phyloP scores from a whole-genome alignment of 1,284 basidiomycete genomes.

The Stereum hirsutum region DNA sequence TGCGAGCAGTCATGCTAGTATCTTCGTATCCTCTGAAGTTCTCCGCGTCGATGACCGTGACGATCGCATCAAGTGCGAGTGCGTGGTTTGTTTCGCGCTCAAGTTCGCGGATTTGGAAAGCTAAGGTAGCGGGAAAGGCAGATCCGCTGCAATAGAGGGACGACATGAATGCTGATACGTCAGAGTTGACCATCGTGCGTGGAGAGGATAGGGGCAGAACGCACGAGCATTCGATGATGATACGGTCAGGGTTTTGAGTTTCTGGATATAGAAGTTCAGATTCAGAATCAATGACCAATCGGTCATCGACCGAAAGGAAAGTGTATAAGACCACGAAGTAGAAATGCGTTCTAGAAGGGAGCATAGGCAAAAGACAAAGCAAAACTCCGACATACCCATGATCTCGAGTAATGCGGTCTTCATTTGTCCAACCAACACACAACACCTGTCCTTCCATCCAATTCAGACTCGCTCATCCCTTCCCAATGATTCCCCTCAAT shows the following conservation, averaged over 20 bases:
- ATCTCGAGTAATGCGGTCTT: conserved; percentile 84
- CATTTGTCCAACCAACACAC: conserved; percentile 88
- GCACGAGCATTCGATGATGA: conserved; percentile 89
- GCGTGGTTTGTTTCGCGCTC: conserved; percentile 68
- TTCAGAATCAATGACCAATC: not conserved
- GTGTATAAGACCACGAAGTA: not conserved
- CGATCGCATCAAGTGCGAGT: conserved; percentile 79
- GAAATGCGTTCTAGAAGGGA: conserved; percentile 2
- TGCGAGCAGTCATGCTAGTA: conserved; percentile 77
- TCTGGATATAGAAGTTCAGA: conserved; percentile 36
- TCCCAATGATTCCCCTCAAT: too few relatives aligned
- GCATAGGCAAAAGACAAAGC: not conserved
- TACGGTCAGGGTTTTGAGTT: conserved; percentile 75
- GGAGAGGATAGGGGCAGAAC: conserved; percentile 13
- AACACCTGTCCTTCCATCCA: conserved; percentile 50
- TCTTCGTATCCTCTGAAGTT: conserved; percentile 90
- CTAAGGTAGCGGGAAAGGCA: conserved; percentile 83
- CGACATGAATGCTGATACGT: not conserved
- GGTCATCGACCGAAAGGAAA: too few relatives aligned
- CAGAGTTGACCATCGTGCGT: too few relatives aligned
- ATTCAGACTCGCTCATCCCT: not conserved
- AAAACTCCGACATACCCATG: conserved; percentile 44
- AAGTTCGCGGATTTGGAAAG: conserved; percentile 85
- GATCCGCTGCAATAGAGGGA: conserved; percentile 50
- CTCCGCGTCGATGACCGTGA: conserved; percentile 85